Percentiles rank a stretch among this genome's conserved stretches.
phyloP scores from a whole-genome alignment of 345 rosid species.

The Pseudoturritis turrita region DNA sequence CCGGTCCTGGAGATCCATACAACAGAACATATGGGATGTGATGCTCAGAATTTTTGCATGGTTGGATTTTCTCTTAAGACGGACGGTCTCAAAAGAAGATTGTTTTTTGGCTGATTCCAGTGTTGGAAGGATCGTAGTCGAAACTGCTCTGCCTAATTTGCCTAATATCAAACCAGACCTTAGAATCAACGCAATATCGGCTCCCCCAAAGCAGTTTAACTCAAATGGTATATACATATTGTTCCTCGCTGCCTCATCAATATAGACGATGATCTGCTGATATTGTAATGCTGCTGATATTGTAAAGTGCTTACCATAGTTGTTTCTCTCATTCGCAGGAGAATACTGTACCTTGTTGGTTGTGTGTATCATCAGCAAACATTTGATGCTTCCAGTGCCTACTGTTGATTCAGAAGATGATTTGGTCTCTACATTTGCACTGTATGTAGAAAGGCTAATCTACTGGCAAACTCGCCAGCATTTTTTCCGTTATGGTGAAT shows the following conservation, averaged over 20 bases:
- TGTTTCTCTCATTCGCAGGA: neutral
- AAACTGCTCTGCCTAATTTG: neutral
- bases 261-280: neutral
- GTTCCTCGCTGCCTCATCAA: neutral
- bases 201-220: neutral
- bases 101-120: neutral
- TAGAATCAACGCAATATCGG: neutral
- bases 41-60: conserved; percentile 11
- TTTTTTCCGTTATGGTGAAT: neutral
- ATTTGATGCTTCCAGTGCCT: neutral
- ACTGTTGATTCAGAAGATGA: neutral
- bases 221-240: neutral
- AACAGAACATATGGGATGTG: conserved; percentile 69
- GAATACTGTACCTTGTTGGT: neutral
- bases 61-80: conserved; percentile 17
- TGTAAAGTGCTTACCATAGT: neutral
- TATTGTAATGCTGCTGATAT: neutral
- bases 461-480: neutral
- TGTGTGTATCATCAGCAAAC: neutral
- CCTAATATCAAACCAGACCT: neutral
- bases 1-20: conserved; percentile 58
- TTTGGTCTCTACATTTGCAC: neutral
- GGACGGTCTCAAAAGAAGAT: neutral
- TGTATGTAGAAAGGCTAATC: neutral
- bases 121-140: neutral